Percentiles rank a stretch among this genome's conserved stretches.
Evolutionary conservation across 768 basidiomycete species (phyloP).

Genomic region (Rhodotorula diobovata): DNA sequence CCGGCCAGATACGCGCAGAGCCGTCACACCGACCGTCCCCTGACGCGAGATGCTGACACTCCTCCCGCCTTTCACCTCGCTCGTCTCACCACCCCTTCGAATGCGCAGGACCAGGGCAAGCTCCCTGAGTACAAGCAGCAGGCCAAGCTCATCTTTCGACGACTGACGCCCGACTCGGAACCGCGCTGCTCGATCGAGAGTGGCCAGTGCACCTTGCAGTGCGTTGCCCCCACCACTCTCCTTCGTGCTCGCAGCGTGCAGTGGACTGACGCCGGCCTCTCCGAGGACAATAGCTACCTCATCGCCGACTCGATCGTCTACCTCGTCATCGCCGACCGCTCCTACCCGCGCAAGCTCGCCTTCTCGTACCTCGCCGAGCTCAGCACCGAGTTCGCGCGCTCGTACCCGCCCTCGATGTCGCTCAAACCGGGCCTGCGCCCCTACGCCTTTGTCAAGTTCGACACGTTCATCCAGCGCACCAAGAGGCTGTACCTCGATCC

Average conservation of each 20-base stretch:
- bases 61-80: not conserved
- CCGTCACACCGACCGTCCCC: too few relatives aligned
- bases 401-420: constrained; percentile 64
- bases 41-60: not conserved
- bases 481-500: constrained; percentile 92
- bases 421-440: constrained; percentile 88
- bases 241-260: not conserved
- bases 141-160: constrained; percentile 89
- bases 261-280: not conserved
- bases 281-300: constrained; percentile 65
- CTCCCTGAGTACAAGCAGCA: constrained; percentile 98
- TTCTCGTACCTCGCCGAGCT: constrained; percentile 97
- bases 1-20: too few relatives aligned
- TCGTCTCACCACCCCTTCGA: not conserved
- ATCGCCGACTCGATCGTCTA: constrained; percentile 91
- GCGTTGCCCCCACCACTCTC: constrained; percentile 46
- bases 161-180: constrained; percentile 88
- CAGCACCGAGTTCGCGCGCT: constrained; percentile 87
- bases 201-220: constrained; percentile 94
- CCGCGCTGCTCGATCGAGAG: constrained; percentile 95
- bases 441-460: constrained; percentile 98
- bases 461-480: constrained; percentile 98
- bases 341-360: constrained; percentile 73
- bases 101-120: constrained; percentile 66
- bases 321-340: constrained; percentile 90